Percentiles rank a stretch among this genome's conserved stretches.
phyloP scores from a whole-genome alignment of 352 stramenopile genomes.

The Phytophthora ramorum region DNA sequence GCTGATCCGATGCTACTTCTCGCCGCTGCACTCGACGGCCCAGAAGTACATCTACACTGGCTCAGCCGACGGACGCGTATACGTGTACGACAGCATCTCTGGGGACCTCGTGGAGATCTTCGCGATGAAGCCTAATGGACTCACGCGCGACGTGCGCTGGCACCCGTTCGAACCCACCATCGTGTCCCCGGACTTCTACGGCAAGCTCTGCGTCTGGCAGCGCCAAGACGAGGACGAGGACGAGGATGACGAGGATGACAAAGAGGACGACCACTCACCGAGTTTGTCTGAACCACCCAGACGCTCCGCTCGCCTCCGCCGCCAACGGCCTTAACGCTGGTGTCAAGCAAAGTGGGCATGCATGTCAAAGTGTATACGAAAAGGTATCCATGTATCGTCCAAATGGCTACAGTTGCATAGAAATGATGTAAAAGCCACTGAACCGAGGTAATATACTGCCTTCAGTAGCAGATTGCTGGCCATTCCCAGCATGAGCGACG shows the following conservation, averaged over 20 bases:
- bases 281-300: not conserved
- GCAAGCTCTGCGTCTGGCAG: slow-evolving; percentile 87
- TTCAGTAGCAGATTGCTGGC: slow-evolving; percentile 4
- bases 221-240: slow-evolving; percentile 54
- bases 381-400: slow-evolving; percentile 16
- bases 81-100: slow-evolving; percentile 83
- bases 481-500: slow-evolving; percentile 15
- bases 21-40: slow-evolving; percentile 83
- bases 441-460: not conserved
- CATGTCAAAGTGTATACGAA: not conserved
- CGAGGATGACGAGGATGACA: not conserved
- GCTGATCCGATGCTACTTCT: slow-evolving; percentile 88
- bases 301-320: not conserved
- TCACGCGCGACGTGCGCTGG: slow-evolving; percentile 87
- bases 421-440: slow-evolving; percentile 7
- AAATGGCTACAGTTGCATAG: slow-evolving; percentile 21
- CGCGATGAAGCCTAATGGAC: slow-evolving; percentile 75
- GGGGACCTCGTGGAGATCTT: slow-evolving; percentile 82
- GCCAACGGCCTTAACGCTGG: slow-evolving; percentile 3
- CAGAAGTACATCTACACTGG: slow-evolving; percentile 90
- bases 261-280: slow-evolving; percentile 1
- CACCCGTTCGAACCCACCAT: slow-evolving; percentile 85
- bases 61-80: slow-evolving; percentile 83
- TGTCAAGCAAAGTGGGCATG: not conserved
- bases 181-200: slow-evolving; percentile 87